Conservation (phyloP, 306 rosid species). For the Sphenostylis stenocarpa region DNA sequence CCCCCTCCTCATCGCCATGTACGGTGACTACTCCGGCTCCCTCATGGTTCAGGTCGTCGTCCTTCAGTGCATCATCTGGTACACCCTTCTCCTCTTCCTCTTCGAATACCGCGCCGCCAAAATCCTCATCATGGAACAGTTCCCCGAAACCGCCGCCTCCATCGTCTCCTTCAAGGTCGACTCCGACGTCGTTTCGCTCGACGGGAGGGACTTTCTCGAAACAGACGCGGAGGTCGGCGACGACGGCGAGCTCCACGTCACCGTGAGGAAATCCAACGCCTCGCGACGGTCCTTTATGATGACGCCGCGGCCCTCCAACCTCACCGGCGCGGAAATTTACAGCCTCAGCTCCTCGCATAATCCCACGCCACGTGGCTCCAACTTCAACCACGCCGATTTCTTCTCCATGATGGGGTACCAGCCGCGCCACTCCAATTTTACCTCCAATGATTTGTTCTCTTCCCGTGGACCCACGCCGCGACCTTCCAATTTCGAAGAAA, state of each 20-base stretch:
- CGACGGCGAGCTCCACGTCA: slow-evolving; percentile 89
- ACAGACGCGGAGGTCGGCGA: slow-evolving; percentile 83
- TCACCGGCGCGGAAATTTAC: slow-evolving; percentile 93
- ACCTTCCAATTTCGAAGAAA: slow-evolving; percentile 81
- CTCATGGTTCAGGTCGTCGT: slow-evolving; percentile 91
- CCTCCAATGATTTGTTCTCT: slow-evolving; percentile 65
- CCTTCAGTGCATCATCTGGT: slow-evolving; percentile 91
- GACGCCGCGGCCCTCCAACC: slow-evolving; percentile 85
- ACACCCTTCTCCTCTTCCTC: slow-evolving; percentile 77
- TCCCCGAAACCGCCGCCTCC: slow-evolving; percentile 94
- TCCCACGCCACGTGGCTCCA: slow-evolving; percentile 87
- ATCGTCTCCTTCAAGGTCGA: slow-evolving; percentile 88
- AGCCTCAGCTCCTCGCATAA: slow-evolving; percentile 77
- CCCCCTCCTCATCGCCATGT: slow-evolving; percentile 75
- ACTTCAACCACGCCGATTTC: slow-evolving; percentile 76
- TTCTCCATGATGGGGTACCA: slow-evolving; percentile 83
- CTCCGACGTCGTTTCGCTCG: slow-evolving; percentile 87
- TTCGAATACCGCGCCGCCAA: slow-evolving; percentile 92
- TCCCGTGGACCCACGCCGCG: slow-evolving; percentile 87
- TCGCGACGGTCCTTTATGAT: slow-evolving; percentile 65
- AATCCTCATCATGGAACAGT: slow-evolving; percentile 84
- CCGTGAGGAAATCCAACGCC: slow-evolving; percentile 80
- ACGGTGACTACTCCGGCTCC: slow-evolving; percentile 56
- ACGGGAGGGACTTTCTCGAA: slow-evolving; percentile 79
- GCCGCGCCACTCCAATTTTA: slow-evolving; percentile 70